Percentiles rank a stretch among this genome's conserved stretches.
Conservation (phyloP, 2,329 filamentous ascomycete species). For the Diaporthe sp. region DNA sequence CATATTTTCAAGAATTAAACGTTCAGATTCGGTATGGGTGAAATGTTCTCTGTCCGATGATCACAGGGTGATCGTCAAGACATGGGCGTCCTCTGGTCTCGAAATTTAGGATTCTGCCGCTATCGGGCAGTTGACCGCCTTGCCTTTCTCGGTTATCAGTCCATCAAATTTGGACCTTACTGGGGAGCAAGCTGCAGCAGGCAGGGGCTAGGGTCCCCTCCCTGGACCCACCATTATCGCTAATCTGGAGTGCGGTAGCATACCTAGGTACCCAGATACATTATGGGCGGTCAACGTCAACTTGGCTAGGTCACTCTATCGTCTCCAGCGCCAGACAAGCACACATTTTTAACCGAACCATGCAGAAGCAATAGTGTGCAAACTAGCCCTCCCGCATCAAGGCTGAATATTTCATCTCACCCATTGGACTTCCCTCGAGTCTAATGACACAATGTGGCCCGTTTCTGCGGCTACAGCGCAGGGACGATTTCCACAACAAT, state of each 20-base stretch:
- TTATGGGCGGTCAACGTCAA: not conserved
- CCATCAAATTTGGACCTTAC: not conserved
- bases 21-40: not conserved
- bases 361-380: not conserved
- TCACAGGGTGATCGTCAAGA: not conserved
- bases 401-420: not conserved
- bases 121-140: not conserved
- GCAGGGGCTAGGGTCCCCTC: no score
- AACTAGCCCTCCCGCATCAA: not conserved
- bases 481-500: slow-evolving; percentile 35
- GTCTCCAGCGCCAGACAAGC: not conserved
- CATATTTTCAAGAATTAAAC: not conserved
- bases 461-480: not conserved
- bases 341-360: not conserved
- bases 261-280: not conserved
- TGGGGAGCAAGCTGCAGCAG: not conserved
- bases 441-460: not conserved
- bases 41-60: not conserved
- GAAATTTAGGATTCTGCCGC: slow-evolving; percentile 34
- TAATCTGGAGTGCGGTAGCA: no score
- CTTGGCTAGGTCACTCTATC: not conserved
- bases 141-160: slow-evolving; percentile 11
- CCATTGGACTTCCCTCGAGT: not conserved
- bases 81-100: not conserved
- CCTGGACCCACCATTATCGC: not conserved